phyloP scores from a whole-genome alignment of 2,329 filamentous ascomycete genomes.

The Balansia obtecta region DNA sequence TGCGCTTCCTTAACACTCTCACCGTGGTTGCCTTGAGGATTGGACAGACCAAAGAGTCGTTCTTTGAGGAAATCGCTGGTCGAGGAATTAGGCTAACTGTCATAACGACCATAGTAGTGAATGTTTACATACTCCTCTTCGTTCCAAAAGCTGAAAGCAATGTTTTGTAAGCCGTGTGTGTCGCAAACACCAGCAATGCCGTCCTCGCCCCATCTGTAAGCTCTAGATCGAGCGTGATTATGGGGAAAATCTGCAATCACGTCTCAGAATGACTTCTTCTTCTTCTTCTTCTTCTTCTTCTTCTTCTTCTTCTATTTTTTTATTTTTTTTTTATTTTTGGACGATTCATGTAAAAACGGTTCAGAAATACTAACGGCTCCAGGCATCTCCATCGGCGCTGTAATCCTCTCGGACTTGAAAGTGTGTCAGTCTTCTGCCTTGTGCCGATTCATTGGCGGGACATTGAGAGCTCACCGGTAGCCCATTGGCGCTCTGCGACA shows the following conservation, averaged over 20 bases:
- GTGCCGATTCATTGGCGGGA: neutral
- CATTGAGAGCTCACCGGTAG: conserved; percentile 52
- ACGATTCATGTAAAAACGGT: neutral
- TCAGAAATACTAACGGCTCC: conserved; percentile 61
- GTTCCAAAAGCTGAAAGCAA: conserved; percentile 96
- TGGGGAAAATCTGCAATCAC: conserved; percentile 67
- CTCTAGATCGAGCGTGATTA: conserved; percentile 76
- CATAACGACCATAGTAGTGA: too few species aligned
- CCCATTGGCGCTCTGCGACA: conserved; percentile 89
- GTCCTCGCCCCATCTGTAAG: conserved; percentile 93
- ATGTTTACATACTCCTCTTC: conserved; percentile 61
- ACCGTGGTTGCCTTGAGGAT: conserved; percentile 93
- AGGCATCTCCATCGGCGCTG: conserved; percentile 77
- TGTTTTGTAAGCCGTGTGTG: conserved; percentile 80
- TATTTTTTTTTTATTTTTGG: too few species aligned
- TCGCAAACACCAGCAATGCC: conserved; percentile 91
- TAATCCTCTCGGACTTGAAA: conserved; percentile 74
- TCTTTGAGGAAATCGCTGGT: conserved; percentile 83
- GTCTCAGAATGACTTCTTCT: conserved; percentile 6
- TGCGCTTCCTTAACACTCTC: conserved; percentile 95
- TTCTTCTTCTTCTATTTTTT: too few species aligned
- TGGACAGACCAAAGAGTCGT: conserved; percentile 85
- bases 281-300: too few species aligned
- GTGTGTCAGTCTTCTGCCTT: conserved; percentile 14
- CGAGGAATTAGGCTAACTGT: neutral